Conservation (phyloP, 176 grass and related monocot species). For the Pontederia crassipes region DNA sequence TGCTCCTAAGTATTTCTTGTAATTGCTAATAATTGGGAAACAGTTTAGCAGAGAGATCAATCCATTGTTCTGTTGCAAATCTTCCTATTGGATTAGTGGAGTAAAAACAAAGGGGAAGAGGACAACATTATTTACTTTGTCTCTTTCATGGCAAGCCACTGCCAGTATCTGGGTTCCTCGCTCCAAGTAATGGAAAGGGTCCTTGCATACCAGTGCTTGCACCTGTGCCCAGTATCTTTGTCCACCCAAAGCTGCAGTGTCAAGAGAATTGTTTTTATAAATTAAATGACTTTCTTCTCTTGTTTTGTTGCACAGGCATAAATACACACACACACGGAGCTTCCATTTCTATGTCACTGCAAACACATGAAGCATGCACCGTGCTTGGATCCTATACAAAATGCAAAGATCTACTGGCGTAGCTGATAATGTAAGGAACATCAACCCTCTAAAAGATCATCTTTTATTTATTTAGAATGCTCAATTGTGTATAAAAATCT, state of each 20-base stretch:
- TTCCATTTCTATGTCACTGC: too few relatives aligned
- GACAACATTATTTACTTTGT: conserved; percentile 16
- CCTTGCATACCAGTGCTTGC: conserved; percentile 35
- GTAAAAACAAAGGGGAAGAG: neutral
- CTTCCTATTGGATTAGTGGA: neutral
- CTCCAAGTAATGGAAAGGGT: conserved; percentile 42
- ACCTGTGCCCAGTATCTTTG: conserved; percentile 19
- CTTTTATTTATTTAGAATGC: too few relatives aligned
- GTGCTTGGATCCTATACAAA: too few relatives aligned
- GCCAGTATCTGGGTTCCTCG: conserved; percentile 32
- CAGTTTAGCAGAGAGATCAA: too few relatives aligned
- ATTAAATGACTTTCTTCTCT: neutral
- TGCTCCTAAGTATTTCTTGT: too few relatives aligned
- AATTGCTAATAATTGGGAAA: too few relatives aligned
- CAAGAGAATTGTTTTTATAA: neutral
- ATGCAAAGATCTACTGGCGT: too few relatives aligned
- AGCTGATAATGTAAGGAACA: too few relatives aligned
- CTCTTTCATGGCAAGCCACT: conserved; percentile 36
- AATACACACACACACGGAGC: neutral
- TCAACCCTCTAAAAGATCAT: too few relatives aligned
- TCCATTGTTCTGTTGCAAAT: too few relatives aligned
- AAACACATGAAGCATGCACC: too few relatives aligned
- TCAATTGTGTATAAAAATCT: too few relatives aligned
- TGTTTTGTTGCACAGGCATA: neutral
- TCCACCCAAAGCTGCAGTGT: conserved; percentile 56